Evolutionary conservation across 2,329 filamentous ascomycete genomes (phyloP), one percentile per base, ranked within the genome.

Genomic region (Diaporthe citriasiana): DNA sequence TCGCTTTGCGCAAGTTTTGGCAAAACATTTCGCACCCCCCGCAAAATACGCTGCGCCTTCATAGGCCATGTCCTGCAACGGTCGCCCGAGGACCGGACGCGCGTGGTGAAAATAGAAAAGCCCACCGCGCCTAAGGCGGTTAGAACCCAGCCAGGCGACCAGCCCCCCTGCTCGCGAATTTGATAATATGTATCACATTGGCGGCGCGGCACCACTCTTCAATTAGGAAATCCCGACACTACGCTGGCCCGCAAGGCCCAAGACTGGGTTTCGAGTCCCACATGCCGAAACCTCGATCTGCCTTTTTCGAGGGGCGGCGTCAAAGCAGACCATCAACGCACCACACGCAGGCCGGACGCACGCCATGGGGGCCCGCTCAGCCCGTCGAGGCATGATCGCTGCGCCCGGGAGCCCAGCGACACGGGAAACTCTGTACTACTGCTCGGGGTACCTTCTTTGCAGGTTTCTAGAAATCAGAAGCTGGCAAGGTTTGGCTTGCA

Each of bases 201-300:
- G 63, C 2, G 63, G 63, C 33, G 63, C 47, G 63, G 63, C 47
- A 53, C 63, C 45, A 40, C 47, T 19, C 53, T 53, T 53, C 22
- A 27, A 68, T 53, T 68, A 68, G 63, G 63, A 68, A 68, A 53
- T 45, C 63, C 63, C 63, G 63, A 68, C 63, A 38, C 47, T 40
- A 68, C 33, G 17, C 47, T 68, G 63, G 63, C 63, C 63, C 33
- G 63, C 63, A 68, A 47, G 42, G 63, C 33, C 38, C n/a, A 53
- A 38, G 63, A 53, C 47, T 38, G 47, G 63, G 63, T 53, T 53
- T 68, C 63, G 63, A 66, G 63, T 68, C 63, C 63, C 63, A 68
- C 63, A 68, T 68, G 63, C 63, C 63, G 63, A 68, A 68, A 68
- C 63, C 33, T 68, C 63, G 47, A 68, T 68, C 63, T 68, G 63